These are phyloP conservation scores for Piromyces finnis DNA, from an alignment of 192 early-diverging fungal species.

Conservation along the genomic window DNA sequence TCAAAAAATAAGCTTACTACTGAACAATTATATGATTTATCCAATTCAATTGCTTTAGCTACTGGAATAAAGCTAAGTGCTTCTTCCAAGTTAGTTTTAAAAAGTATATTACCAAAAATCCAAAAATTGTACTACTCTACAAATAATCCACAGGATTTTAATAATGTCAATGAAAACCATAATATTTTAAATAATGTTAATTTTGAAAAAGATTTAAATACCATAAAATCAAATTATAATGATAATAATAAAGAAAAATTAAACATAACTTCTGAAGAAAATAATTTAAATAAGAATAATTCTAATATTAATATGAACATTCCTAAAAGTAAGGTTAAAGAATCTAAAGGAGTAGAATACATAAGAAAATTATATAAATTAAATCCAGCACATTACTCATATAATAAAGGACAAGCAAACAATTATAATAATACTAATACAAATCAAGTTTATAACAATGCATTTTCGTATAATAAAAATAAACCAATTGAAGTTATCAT, in stretches of 20 bases:
- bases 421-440: neutral
- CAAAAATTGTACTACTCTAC: neutral
- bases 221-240: neutral
- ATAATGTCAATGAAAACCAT: neutral
- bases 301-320: neutral
- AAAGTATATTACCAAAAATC: neutral
- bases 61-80: neutral
- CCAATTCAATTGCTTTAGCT: neutral
- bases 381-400: neutral
- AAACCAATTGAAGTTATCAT: neutral
- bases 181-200: neutral
- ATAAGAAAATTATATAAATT: neutral
- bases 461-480: neutral
- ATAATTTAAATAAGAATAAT: neutral
- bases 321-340: neutral
- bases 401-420: neutral
- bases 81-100: neutral
- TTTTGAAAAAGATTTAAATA: neutral
- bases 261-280: too few relatives aligned
- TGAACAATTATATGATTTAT: neutral
- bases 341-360: neutral
- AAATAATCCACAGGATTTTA: neutral
- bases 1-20: too few relatives aligned
- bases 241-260: neutral
- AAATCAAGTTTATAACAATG: neutral